Evolutionary conservation across 371 early-diverging fungal species (phyloP).

Genomic region (Syncephalis fuscata): DNA sequence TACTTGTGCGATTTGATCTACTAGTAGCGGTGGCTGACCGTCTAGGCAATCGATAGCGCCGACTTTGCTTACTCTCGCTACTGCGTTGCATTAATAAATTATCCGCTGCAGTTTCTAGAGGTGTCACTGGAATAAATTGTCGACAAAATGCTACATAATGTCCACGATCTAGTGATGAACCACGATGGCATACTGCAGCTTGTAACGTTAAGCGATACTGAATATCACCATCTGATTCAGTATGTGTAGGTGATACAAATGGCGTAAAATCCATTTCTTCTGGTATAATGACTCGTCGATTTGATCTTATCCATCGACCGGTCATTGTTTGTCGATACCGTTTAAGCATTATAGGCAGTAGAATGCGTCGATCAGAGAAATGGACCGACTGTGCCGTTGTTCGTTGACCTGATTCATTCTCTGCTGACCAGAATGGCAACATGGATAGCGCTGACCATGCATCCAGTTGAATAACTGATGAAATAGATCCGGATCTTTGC

Average conservation of each 20-base stretch:
- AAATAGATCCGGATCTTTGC: background rate
- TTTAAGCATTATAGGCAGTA: conserved; percentile 32
- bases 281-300: conserved; percentile 22
- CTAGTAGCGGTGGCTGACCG: too few relatives aligned
- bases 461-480: background rate
- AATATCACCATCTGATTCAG: background rate
- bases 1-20: too few relatives aligned
- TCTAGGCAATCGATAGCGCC: too few relatives aligned
- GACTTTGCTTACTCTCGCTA: too few relatives aligned
- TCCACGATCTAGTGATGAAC: conserved; percentile 21
- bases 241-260: conserved; percentile 18
- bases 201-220: conserved; percentile 26
- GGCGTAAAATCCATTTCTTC: conserved; percentile 23
- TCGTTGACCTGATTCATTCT: conserved; percentile 23
- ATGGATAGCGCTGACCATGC: conserved; percentile 41
- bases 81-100: too few relatives aligned
- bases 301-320: conserved; percentile 17
- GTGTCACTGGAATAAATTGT: conserved; percentile 21
- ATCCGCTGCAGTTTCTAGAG: too few relatives aligned
- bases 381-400: background rate
- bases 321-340: conserved; percentile 22
- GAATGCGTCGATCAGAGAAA: conserved; percentile 25
- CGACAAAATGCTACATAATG: conserved; percentile 21
- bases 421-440: conserved; percentile 33
- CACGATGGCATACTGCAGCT: conserved; percentile 36